Base-by-base conservation (phyloP, 116 monocot genomes). In the Thalassia testudinum region DNA sequence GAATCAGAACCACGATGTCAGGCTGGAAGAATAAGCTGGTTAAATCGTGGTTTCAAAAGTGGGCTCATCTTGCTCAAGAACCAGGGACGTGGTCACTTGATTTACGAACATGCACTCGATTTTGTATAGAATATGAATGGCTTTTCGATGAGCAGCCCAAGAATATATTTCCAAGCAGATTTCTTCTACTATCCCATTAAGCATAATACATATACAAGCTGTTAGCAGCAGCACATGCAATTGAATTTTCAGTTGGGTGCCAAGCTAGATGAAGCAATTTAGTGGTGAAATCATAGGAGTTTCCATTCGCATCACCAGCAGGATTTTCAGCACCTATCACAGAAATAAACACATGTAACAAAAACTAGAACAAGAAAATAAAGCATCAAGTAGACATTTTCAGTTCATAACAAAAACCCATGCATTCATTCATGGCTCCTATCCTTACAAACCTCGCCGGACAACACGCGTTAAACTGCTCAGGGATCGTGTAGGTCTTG, bases 191-290 rank as follows among this genome's bases (percentile, higher is more conserved):
- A 14, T 18, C 5, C 21, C 60, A 30, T 60, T 43, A 60, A 5
- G 60, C 60, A 60, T 60, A 72, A 47, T 77, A n/a, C n/a, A n/a
- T n/a, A n/a, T n/a, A n/a, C n/a, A n/a, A n/a, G n/a, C n/a, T n/a
- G n/a, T n/a, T n/a, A 77, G 72, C 77, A 56, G 72, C 72, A 40
- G 77, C 77, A 64, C 77, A 77, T 21, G 77, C 77, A 56, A 77
- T 50, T 27, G 54, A 49, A 64, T 77, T 77, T 52, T 72, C 64
- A 27, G 63, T 47, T 17, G 77, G 72, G 42, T 77, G 77, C 77
- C 77, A 77, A 18, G 77, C 77, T 27, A 77, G 49, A 64, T 77
- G 77, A 27, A 77, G 72, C 27, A 77, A 57, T 61, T 72, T 77
- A 15, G 64, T 50, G 1, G 68, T 49, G 57, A n/a, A n/a, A 40